These are phyloP conservation scores for Kuraishia molischiana DNA, from an alignment of 805 yeast species.

Conservation along the genomic window DNA sequence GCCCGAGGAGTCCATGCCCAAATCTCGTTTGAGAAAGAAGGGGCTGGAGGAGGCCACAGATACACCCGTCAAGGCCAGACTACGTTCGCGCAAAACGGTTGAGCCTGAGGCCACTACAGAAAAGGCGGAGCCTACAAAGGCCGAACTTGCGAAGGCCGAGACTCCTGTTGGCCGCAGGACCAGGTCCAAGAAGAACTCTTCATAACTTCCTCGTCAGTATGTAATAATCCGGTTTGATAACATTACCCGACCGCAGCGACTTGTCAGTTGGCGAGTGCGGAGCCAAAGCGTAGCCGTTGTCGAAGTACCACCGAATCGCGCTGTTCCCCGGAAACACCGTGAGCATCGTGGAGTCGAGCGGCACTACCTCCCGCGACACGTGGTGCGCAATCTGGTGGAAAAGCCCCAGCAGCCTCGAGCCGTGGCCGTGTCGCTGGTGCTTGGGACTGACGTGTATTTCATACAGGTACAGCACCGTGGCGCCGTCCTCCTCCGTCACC, in stretches of 20 bases:
- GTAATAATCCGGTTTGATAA: constrained; percentile 34
- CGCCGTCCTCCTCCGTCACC: constrained; percentile 28
- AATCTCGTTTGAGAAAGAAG: too few species aligned
- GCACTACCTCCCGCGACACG: constrained; percentile 6
- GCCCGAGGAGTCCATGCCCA: too few species aligned
- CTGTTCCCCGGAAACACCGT: constrained; percentile 42
- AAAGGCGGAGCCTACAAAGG: too few species aligned
- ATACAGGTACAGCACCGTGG: constrained; percentile 37
- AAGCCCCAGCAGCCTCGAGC: constrained; percentile 24
- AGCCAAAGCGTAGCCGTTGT: constrained; percentile 26
- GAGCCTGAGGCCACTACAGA: too few species aligned
- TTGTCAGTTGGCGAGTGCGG: constrained; percentile 35
- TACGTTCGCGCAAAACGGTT: not conserved
- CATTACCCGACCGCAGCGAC: constrained; percentile 26
- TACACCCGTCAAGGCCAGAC: not conserved
- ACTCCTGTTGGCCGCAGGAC: too few species aligned
- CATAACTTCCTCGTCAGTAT: constrained; percentile 10
- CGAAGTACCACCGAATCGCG: constrained; percentile 34
- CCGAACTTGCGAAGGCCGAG: too few species aligned
- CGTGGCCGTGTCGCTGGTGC: constrained; percentile 26
- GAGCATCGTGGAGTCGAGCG: constrained; percentile 23
- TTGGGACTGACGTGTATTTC: constrained; percentile 39
- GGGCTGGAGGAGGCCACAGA: not conserved
- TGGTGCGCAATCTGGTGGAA: constrained; percentile 23
- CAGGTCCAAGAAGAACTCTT: too few species aligned